These are phyloP conservation scores for Mycena leptocephala DNA, from an alignment of 768 basidiomycete genomes.

Conservation along the genomic window DNA sequence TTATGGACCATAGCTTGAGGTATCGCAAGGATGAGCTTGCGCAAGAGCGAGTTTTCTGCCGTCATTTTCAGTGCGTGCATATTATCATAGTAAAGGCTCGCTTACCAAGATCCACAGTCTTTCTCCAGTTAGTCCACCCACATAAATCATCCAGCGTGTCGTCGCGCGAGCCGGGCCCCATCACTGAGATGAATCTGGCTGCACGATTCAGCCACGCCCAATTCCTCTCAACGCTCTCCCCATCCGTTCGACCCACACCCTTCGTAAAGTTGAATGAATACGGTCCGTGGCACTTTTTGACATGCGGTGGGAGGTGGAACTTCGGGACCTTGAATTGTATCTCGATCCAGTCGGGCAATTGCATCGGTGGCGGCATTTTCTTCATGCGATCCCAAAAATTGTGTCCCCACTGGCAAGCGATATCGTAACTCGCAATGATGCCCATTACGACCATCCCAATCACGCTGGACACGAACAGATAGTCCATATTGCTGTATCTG, in stretches of 20 bases:
- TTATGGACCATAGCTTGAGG: constrained; percentile 32
- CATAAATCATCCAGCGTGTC: constrained; percentile 37
- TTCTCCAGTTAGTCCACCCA: constrained; percentile 26
- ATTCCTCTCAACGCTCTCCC: constrained; percentile 32
- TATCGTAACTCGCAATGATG: constrained; percentile 40
- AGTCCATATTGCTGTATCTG: constrained; percentile 43
- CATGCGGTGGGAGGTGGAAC: constrained; percentile 33
- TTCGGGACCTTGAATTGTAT: constrained; percentile 41
- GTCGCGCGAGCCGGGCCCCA: constrained; percentile 23
- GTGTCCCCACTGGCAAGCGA: constrained; percentile 40
- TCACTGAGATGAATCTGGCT: constrained; percentile 29
- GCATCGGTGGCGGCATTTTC: constrained; percentile 6
- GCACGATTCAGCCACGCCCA: constrained; percentile 35
- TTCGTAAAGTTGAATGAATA: constrained; percentile 35
- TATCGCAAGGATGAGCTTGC: constrained; percentile 27
- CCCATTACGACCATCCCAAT: neutral
- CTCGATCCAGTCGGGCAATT: neutral
- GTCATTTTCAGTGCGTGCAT: neutral
- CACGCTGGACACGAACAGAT: constrained; percentile 29
- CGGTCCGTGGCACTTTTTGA: constrained; percentile 27
- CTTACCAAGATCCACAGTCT: constrained; percentile 4
- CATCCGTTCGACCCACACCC: too few relatives aligned
- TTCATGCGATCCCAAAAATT: constrained; percentile 29
- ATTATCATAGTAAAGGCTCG: neutral
- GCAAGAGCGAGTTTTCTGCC: neutral